Conservation (phyloP, 2,329 filamentous ascomycete species). For the Pseudogymnoascus sp. region DNA sequence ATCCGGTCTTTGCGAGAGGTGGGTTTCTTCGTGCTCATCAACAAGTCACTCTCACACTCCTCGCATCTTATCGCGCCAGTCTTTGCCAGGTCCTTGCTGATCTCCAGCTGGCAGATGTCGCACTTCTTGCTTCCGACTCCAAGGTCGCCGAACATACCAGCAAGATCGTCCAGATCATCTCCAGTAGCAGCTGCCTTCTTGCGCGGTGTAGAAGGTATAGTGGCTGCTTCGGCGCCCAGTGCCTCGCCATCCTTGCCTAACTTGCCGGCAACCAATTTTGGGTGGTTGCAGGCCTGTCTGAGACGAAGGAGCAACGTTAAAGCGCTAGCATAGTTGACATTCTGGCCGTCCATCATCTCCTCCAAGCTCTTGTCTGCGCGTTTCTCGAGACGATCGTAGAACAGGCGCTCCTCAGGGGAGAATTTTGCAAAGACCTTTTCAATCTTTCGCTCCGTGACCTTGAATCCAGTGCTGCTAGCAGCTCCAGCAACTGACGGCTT, state of each 20-base stretch:
- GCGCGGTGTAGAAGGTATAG: conserved; percentile 22
- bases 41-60: conserved; percentile 68
- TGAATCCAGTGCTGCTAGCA: conserved; percentile 59
- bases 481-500: conserved; percentile 42
- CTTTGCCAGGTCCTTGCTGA: conserved; percentile 22
- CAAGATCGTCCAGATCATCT: conserved; percentile 70
- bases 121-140: conserved; percentile 36
- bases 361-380: conserved; percentile 81
- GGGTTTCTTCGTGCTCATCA: conserved; percentile 40
- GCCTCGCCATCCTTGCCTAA: conserved; percentile 83
- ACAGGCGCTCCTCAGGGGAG: conserved; percentile 68
- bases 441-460: conserved; percentile 85
- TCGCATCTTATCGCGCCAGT: conserved; percentile 51
- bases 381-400: conserved; percentile 76
- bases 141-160: conserved; percentile 77
- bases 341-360: conserved; percentile 73
- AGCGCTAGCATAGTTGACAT: conserved; percentile 86
- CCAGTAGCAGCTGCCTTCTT: conserved; percentile 41
- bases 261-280: conserved; percentile 76
- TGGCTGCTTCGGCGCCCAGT: conserved; percentile 48
- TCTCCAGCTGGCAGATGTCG: conserved; percentile 26
- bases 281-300: conserved; percentile 91
- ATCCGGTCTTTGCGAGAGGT: conserved; percentile 20
- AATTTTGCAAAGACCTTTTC: conserved; percentile 72
- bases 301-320: conserved; percentile 85